Conservation (phyloP, 352 stramenopile genomes). For the Pythium coloratum region DNA sequence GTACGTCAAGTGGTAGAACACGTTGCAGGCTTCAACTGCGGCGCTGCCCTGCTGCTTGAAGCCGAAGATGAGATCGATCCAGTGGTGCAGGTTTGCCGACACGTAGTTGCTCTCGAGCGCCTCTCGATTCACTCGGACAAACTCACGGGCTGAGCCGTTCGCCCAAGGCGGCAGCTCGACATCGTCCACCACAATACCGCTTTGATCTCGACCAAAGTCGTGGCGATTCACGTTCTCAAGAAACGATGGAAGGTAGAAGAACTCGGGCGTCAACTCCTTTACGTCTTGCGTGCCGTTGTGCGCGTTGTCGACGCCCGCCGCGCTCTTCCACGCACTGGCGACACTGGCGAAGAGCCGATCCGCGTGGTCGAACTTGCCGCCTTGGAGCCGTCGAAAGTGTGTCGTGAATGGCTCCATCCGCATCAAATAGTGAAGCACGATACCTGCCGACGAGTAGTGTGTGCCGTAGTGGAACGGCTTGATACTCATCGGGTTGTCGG, state of each 20-base stretch:
- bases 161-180: slow-evolving; percentile 94
- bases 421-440: slow-evolving; percentile 98
- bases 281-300: slow-evolving; percentile 93
- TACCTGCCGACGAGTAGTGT: slow-evolving; percentile 89
- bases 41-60: slow-evolving; percentile 93
- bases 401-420: slow-evolving; percentile 95
- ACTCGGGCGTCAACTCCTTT: slow-evolving; percentile 99
- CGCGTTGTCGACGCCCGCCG: slow-evolving; percentile 55
- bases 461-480: slow-evolving; percentile 96
- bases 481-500: slow-evolving; percentile 45
- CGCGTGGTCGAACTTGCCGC: slow-evolving; percentile 97
- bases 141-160: slow-evolving; percentile 91
- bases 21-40: slow-evolving; percentile 94
- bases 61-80: slow-evolving; percentile 99
- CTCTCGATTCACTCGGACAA: slow-evolving; percentile 94
- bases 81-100: slow-evolving; percentile 95
- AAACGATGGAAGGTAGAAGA: slow-evolving; percentile 96
- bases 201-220: slow-evolving; percentile 91
- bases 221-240: slow-evolving; percentile 95
- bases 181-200: slow-evolving; percentile 85
- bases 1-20: slow-evolving; percentile 99
- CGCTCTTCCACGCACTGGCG: slow-evolving; percentile 89
- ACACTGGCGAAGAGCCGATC: slow-evolving; percentile 97
- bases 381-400: slow-evolving; percentile 93
- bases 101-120: slow-evolving; percentile 96